Evolutionary conservation across 768 basidiomycete species (phyloP), one percentile per base, ranked within the genome.

Genomic region (Agrocybe chaxingu): DNA sequence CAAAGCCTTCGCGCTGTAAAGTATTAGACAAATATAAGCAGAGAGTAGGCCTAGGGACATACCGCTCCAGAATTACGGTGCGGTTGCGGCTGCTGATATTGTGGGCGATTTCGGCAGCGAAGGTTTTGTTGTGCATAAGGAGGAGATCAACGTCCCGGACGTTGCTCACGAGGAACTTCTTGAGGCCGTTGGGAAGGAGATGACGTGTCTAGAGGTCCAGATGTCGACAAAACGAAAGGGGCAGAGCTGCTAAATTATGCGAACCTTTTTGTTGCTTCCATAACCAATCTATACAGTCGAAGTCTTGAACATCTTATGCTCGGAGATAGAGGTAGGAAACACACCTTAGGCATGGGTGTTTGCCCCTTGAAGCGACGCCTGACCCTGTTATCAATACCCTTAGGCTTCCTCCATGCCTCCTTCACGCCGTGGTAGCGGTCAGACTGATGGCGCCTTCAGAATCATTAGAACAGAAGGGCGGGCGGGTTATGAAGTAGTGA

Each of bases 331-430:
- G 31, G 7, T 38, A 41, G 43, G 7, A 7, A 40, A 63, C 79
- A 62, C 60, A 93, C 93, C 81, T 93, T 95, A 67, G 95, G 95
- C 96, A 98, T 98, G 58, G 93, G 80, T 51, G 83, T 80, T 71
- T 96, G 93, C 48, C 96, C 96, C 80, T 93, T 97, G 80, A 92
- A 93, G 65, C 90, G 85, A 61, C 91, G 84, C 69, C 93, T 80
- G 63, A 97, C 95, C 65, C 95, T 85, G 85, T 98, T 98, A 71
- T 98, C 96, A 63, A 98, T 98, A 92, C 96, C 97, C 85, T 98
- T 99, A 61, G 97, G 97, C 80, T 99, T 99, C 71, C 97, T 83
- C 97, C 97, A 99, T 79, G 91, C 79, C 79, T 97, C 94, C 82
- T 96, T 96, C 61, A 98, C 94, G 59, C 88, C 76, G 70, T 91